Base-by-base conservation (phyloP, 2,329 filamentous ascomycete species). In the Claviceps sp. region DNA sequence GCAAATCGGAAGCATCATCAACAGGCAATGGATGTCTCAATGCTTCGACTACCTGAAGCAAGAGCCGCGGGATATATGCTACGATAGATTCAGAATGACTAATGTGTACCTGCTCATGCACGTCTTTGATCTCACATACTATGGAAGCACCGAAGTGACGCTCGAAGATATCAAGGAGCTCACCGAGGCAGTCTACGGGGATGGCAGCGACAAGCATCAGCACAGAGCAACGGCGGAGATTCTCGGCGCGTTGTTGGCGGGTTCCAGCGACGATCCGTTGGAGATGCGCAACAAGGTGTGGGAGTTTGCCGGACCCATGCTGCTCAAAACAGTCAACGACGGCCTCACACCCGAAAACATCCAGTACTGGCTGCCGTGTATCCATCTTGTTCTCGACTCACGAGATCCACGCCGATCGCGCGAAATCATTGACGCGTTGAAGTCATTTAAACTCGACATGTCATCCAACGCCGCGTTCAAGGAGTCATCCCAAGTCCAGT, bases 381-480 rank as follows among this genome's bases (percentile, higher is more conserved):
- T 98, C 45, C 91, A 96, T 62, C 81, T 96, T 62, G 80, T 94
- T 26, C 74, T 95, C 43, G 89, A 94, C 59, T 83, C 85, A 11
- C 91, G 93, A 62, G 93, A 98, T 67, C 91, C 93, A 13, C 81
- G 94, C 45, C 82, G 91, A 56, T 83, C 83, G 3, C 89, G 86
- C 73, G 91, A 95, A 57, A 77, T 98, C 56, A 80, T 95, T 39
- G 85, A 93, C 57, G 85, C 82, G 67, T 74, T 98, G 19, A 80
- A 85, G 47, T 81, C 83, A 51, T 97, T 97, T 78, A 80, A 89
- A 34, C 75, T 98, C 10, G 93, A 98, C 64, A 91, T 97, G 84
- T 75, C 81, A 5, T 96, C 91, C 0, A 96, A 97, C 64, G 93
- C 94, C 4, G 93, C 93, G 0, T 98, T 98, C 77, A 98, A 98